Percentiles rank a stretch among this genome's conserved stretches.
Conservation (phyloP, 139 green algal species). For the Protoeuglena noctilucae region DNA sequence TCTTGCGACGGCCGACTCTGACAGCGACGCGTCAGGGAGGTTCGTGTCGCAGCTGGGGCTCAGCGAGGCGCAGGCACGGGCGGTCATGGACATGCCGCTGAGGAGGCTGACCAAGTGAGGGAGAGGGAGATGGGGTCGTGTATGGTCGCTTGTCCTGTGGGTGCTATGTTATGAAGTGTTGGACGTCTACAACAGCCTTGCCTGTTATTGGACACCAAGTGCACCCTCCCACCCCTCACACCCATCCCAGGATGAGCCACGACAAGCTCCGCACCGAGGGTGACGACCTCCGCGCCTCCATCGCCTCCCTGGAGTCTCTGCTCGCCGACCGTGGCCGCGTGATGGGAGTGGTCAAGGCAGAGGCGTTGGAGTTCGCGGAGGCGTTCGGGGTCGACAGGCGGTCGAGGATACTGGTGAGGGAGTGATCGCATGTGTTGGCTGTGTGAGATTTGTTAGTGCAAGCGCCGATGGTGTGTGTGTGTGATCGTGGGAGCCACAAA, state of each 20-base stretch:
- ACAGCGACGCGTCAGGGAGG: constrained; percentile 22
- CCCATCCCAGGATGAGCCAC: not conserved
- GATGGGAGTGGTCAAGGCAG: constrained; percentile 30
- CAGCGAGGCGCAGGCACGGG: constrained; percentile 50
- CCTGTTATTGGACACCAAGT: not conserved
- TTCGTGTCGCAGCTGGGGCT: constrained; percentile 38
- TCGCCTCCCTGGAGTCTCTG: constrained; percentile 30
- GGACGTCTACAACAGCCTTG: not conserved
- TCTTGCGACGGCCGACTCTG: constrained; percentile 49
- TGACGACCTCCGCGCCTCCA: constrained; percentile 16
- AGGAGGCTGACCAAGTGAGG: constrained; percentile 67
- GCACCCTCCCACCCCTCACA: not conserved
- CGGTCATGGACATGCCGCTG: constrained; percentile 63
- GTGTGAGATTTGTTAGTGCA: not conserved
- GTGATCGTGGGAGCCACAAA: not conserved
- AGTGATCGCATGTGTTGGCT: not conserved
- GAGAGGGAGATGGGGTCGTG: no score
- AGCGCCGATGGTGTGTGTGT: not conserved
- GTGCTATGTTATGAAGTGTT: not conserved
- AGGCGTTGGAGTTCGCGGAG: no score
- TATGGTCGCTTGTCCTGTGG: not conserved
- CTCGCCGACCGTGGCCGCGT: constrained; percentile 30
- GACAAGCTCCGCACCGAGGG: not conserved
- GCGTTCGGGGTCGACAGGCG: not conserved
- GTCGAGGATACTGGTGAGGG: not conserved